A percentile compares a stretch with the other conserved stretches of the same genome.
Evolutionary conservation across 129 eudicot species (phyloP).

Genomic region (sunflower (Helianthus annuus)): DNA sequence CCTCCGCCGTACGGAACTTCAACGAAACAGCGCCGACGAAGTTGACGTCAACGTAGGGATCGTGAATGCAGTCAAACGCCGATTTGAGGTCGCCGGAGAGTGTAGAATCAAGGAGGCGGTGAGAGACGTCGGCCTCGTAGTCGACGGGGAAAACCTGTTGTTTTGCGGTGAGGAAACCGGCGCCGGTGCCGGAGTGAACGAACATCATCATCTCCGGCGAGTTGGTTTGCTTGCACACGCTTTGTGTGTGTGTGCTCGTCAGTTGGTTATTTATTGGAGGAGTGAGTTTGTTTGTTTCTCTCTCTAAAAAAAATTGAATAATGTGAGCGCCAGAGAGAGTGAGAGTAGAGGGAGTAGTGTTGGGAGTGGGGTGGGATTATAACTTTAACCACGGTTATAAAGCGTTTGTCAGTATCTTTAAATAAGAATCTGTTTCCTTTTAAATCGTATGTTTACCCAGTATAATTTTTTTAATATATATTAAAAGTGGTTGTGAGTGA

Average conservation of each 20-base stretch:
- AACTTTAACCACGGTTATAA: conserved; percentile 56
- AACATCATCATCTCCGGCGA: conserved; percentile 69
- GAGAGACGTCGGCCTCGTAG: conserved; percentile 79
- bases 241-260: conserved; percentile 1
- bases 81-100: conserved; percentile 48
- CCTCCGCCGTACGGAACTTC: conserved; percentile 59
- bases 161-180: conserved; percentile 55
- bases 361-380: conserved; percentile 11
- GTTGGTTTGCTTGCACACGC: not conserved
- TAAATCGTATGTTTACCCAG: too few relatives aligned
- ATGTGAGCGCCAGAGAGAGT: conserved; percentile 72
- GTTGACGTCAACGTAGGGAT: conserved; percentile 80
- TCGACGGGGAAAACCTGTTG: conserved; percentile 82
- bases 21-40: conserved; percentile 64
- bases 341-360: conserved; percentile 12
- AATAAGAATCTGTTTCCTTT: too few relatives aligned
- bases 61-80: conserved; percentile 58
- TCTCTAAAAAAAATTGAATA: conserved; percentile 53
- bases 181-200: conserved; percentile 48
- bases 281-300: conserved; percentile 1
- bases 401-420: conserved; percentile 28
- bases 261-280: conserved; percentile 27
- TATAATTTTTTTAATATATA: too few relatives aligned
- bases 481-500: too few relatives aligned
- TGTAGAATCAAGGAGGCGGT: conserved; percentile 64